Base-by-base conservation (phyloP, 1,139 yeast genomes). In the Lodderomyces pseudojiufengensis region DNA sequence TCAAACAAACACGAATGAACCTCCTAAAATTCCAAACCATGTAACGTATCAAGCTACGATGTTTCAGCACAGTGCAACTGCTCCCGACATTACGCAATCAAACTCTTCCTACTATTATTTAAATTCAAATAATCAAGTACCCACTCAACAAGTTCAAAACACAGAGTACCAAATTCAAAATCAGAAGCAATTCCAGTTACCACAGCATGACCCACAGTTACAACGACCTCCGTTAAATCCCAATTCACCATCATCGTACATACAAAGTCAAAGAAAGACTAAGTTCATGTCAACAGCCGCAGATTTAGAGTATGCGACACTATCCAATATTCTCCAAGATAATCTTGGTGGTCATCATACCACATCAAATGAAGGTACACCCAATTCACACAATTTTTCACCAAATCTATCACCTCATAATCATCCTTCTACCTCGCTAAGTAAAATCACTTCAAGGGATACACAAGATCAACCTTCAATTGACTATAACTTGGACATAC, bases 221-320 rank as follows among this genome's bases (percentile, higher is more conserved):
- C 41, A 25, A 15, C 37, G 33, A 23, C 35, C 22, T 7, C 32
- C 12, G 5, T 16, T 12, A 12, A 10, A 25, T 10, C 14, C 32
- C 15, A 10, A 16, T 13, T 32, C 31, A 14, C 33, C 36, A 31
- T 23, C 36, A 14, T 22, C 26, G 7, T 27, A 15, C 10, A 27
- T 25, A 7, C 27, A 32, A 9, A 14, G 25, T 25, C 25, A 31
- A 16, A 31, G 14, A 18, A 47, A 65, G 30, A 61, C 66, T 8
- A 69, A 67, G 37, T 80, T 86, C 52, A 61, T 84, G 42, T 82
- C 94, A 1, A 65, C 80, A 11, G 92, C 95, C 0, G 90, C 92
- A 0, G 85, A 84, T 50, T 65, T 81, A 44, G 96, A 87, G 50
- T 85, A 86, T 51, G 73, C 86, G 4, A 80, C 86, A 2, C 60